These are phyloP conservation scores for Starmerella floricola DNA, from an alignment of 805 yeast species.

Conservation along the genomic window DNA sequence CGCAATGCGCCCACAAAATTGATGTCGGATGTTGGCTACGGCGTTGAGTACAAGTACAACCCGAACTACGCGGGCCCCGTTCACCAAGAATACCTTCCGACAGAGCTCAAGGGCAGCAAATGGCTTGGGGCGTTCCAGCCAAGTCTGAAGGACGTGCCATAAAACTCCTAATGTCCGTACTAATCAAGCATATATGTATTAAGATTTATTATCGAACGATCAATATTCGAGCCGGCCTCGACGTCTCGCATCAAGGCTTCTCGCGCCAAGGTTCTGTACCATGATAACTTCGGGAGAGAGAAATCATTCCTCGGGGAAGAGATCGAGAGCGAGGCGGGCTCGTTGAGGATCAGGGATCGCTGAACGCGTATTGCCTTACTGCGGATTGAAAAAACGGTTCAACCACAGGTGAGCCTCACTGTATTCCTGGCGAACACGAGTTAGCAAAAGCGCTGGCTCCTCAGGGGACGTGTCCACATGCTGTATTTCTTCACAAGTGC, in stretches of 20 bases:
- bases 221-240: no score
- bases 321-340: no score
- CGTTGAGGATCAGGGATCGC: no score
- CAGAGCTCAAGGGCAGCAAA: constrained; percentile 26
- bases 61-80: constrained; percentile 73
- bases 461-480: constrained; percentile 56
- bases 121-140: constrained; percentile 18
- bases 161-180: neutral
- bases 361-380: no score
- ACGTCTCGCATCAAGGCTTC: no score
- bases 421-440: constrained; percentile 28
- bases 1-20: constrained; percentile 89
- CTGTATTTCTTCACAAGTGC: constrained; percentile 87
- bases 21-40: constrained; percentile 82
- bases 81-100: constrained; percentile 57
- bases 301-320: no score
- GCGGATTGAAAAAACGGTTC: constrained; percentile 22
- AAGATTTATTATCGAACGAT: no score
- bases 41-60: constrained; percentile 75
- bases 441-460: constrained; percentile 24
- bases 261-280: no score
- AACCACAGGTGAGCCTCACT: constrained; percentile 27
- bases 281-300: no score
- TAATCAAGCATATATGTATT: neutral
- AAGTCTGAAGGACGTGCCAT: neutral